Evolutionary conservation across 768 basidiomycete species (phyloP), one percentile per base, ranked within the genome.

Genomic region (Hysterangium stoloniferum): DNA sequence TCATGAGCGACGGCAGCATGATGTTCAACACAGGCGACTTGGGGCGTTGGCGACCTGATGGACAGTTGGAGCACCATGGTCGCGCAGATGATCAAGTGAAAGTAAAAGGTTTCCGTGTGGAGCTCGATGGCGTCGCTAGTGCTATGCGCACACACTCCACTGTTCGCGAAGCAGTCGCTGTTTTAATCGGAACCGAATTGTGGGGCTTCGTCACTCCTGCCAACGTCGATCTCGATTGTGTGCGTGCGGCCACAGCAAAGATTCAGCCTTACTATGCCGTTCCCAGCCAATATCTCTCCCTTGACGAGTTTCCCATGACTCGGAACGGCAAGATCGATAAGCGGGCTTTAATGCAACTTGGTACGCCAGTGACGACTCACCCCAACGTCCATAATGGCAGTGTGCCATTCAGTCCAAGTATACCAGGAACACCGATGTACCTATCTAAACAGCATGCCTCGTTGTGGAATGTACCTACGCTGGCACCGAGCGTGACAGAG

Each of bases 1-100:
- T 57, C 47, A 40, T 54, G 32, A n/a, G 36, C 45, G 25, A 19
- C 8, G 19, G 28, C 13, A 46, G 33, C 15, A 52, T 57, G 46
- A 59, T 59, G 58, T 59, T 57, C 52, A 59, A 59, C 38, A 59
- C 58, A n/a, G 48, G 49, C 22, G 58, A 59, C 45, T 48, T 59
- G 2, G 54, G 54, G 17, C 54, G 57, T 22, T 59, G 57, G 57
- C 42, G 57, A 28, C n/a, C 43, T 9, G 57, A 57, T 24, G 58
- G 58, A 13, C 56, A 57, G 36, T 33, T 59, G 6, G 58, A 57
- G 15, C 57, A 57, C 41, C 45, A 53, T 19, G 58, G 58, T 15
- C 54, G 58, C 15, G 54, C 54, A 19, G 58, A 59, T 32, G 57
- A 59, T 38, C 58, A 59, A 43, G 57, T 59, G 35, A 59, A 59